phyloP scores from a whole-genome alignment of 257 asterid genomes.

The Solanum bulbocastanum region DNA sequence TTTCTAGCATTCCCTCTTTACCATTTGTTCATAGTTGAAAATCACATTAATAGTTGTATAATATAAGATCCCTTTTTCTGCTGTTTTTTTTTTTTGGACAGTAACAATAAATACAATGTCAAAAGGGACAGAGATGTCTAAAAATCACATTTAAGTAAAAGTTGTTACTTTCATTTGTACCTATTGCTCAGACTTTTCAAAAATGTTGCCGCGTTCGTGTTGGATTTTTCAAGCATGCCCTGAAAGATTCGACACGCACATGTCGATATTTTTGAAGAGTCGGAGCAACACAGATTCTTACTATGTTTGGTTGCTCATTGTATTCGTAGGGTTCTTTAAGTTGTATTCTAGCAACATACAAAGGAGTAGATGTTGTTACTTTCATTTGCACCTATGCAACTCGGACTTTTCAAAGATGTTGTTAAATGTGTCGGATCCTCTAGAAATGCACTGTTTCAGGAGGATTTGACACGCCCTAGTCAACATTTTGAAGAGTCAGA shows the following conservation, averaged over 20 bases:
- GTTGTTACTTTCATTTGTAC: background rate
- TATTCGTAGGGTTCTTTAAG: background rate
- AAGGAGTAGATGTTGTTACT: background rate
- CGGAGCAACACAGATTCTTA: background rate
- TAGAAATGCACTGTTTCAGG: background rate
- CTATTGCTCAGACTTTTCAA: background rate
- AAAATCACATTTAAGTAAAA: background rate
- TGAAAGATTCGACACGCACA: accelerated
- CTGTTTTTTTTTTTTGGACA: background rate
- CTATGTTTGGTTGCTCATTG: background rate
- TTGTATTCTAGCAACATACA: background rate
- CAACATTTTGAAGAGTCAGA: background rate
- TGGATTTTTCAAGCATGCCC: background rate
- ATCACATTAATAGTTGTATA: background rate
- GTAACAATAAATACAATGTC: background rate
- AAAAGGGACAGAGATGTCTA: background rate
- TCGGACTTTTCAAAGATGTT: background rate
- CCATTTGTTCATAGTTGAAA: background rate
- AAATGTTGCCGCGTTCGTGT: background rate
- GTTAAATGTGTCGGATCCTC: background rate
- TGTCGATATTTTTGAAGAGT: background rate
- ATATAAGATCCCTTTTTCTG: background rate
- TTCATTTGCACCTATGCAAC: background rate
- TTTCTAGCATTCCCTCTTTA: background rate
- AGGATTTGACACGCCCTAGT: background rate